Base-by-base conservation (phyloP, 2,329 filamentous ascomycete genomes). In the Ceratocystis cacaofunesta region DNA sequence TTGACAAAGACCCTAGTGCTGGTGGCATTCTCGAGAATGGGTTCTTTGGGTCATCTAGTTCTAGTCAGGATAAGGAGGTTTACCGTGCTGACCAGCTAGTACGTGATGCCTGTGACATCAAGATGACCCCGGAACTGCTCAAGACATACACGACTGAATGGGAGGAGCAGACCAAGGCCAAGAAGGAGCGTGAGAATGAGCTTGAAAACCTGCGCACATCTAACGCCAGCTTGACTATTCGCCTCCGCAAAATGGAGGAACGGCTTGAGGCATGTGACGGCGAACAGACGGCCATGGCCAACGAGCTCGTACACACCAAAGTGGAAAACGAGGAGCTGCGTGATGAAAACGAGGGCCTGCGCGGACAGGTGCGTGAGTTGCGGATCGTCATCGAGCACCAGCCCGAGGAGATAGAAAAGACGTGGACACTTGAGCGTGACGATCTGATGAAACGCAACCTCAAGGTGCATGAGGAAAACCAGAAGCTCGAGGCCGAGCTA, bases 71-170 rank as follows among this genome's bases (percentile, higher is more conserved):
- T 73, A 96, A 96, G 75, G 94, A 96, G 73, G 85, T 99, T 5
- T 99, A 99, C 74, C 86, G 92, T 62, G 94, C 94, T 17, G 94
- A 99, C 73, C 85, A 94, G 70, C 84, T 99, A 68, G 90, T 99
- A 15, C 88, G 89, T 68, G 94, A 99, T 75, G 94, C 94, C 0
- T 96, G 92, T 72, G 87, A 89, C 43, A 82, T 97, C 63, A 88
- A 90, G 71, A 85, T 99, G 50, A 90, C 90, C 0, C 85, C 89
- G 0, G 89, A 95, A 71, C 85, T 88, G 71, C 83, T 99, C 25
- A 88, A 88, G 71, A 77, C 81, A 2, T 99, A 97, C 74, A 87
- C 87, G 0, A 73, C 80, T 0, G 94, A 99, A 72, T 99, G 92
- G 92, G 90, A 95, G 73, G 92, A 96, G 71, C 91, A 91, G 76